These are phyloP conservation scores for Leptodontidium sp. DNA, from an alignment of 2,329 filamentous ascomycete species.

Conservation along the genomic window DNA sequence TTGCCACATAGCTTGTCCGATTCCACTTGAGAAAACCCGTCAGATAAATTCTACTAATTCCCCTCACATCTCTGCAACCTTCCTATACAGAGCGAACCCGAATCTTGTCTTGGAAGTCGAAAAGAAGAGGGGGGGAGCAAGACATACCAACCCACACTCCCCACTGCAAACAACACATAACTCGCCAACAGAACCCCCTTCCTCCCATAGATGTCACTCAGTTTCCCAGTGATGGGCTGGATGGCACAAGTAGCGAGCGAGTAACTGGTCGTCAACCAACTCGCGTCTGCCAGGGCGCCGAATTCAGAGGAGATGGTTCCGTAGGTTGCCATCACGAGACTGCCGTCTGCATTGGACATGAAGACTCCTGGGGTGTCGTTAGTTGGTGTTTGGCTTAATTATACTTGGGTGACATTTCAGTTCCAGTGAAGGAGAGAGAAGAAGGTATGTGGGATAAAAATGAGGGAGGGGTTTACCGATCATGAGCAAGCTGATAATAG, in stretches of 20 bases:
- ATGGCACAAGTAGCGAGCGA: constrained; percentile 59
- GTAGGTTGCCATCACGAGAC: constrained; percentile 72
- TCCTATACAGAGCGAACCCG: too few relatives aligned
- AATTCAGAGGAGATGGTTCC: constrained; percentile 69
- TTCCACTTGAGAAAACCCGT: constrained; percentile 51
- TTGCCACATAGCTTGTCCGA: constrained; percentile 56
- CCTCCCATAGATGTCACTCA: constrained; percentile 66
- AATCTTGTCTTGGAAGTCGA: not conserved
- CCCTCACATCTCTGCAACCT: too few relatives aligned
- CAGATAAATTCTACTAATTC: not conserved
- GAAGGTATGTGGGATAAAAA: not conserved
- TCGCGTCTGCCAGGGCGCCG: constrained; percentile 61
- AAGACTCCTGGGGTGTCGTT: constrained; percentile 60
- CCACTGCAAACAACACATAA: constrained; percentile 59
- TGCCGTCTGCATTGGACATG: constrained; percentile 69
- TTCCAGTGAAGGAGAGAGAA: not conserved
- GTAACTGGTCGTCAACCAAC: constrained; percentile 64
- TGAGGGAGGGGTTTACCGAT: constrained; percentile 12
- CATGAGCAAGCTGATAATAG: constrained; percentile 36
- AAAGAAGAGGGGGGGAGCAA: not conserved
- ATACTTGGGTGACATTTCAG: too few relatives aligned
- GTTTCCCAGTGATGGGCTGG: constrained; percentile 63
- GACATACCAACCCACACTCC: constrained; percentile 52
- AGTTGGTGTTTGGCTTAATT: too few relatives aligned
- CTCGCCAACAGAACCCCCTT: constrained; percentile 58